Evolutionary conservation across 495 filamentous ascomycete species (phyloP).

Genomic region (Lasiosphaeris hirsuta): DNA sequence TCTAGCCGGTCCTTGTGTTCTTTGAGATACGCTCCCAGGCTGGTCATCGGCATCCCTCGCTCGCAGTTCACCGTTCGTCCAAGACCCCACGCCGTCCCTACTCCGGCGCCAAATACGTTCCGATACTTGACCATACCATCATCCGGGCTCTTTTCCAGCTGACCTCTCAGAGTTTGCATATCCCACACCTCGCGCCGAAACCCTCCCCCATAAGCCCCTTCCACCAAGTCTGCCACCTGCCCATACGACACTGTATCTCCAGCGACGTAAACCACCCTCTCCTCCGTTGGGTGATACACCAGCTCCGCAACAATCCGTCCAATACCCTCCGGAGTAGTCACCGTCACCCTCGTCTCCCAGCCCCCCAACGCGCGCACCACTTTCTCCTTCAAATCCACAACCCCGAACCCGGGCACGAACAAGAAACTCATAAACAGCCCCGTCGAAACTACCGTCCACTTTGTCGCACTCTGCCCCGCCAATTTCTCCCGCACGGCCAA

Average conservation of each 20-base stretch:
- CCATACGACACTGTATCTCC: slow-evolving; percentile 59
- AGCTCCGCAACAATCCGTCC: slow-evolving; percentile 54
- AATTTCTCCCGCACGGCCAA: slow-evolving; percentile 52
- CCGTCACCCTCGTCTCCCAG: slow-evolving; percentile 55
- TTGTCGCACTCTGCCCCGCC: slow-evolving; percentile 41
- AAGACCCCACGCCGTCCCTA: slow-evolving; percentile 57
- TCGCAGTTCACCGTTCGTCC: slow-evolving; percentile 46
- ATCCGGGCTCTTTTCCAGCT: slow-evolving; percentile 44
- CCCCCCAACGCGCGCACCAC: slow-evolving; percentile 51
- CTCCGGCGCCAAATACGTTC: slow-evolving; percentile 55
- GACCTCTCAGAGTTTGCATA: slow-evolving; percentile 33
- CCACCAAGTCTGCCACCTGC: slow-evolving; percentile 48
- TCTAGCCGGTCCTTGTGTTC: background rate
- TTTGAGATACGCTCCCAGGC: slow-evolving; percentile 41
- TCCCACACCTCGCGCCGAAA: slow-evolving; percentile 48
- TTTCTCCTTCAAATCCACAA: slow-evolving; percentile 41
- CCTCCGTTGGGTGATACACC: slow-evolving; percentile 32
- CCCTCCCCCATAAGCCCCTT: slow-evolving; percentile 34
- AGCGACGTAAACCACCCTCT: slow-evolving; percentile 49
- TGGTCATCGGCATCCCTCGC: slow-evolving; percentile 39
- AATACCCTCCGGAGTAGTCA: slow-evolving; percentile 58
- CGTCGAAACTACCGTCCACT: slow-evolving; percentile 58
- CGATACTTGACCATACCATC: slow-evolving; percentile 56
- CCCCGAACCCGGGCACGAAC: slow-evolving; percentile 55
- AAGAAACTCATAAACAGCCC: slow-evolving; percentile 66